phyloP scores from a whole-genome alignment of 2,329 filamentous ascomycete genomes.

The Pseudogymnoascus sp. region DNA sequence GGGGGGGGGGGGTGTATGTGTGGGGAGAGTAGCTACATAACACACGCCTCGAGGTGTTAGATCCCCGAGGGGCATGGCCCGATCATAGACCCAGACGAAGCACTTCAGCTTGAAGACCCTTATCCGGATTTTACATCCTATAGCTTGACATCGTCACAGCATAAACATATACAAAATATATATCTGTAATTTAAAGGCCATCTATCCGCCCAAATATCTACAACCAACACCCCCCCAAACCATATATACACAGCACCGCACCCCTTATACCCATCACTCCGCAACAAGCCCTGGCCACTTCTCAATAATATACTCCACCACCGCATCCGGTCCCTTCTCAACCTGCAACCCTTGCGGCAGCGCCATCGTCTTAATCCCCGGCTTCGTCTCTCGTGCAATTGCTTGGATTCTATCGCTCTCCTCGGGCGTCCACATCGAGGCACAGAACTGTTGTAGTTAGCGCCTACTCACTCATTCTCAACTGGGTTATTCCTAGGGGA shows the following conservation, averaged over 20 bases:
- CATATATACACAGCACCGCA: not conserved
- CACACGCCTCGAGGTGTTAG: not conserved
- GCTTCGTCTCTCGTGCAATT: conserved; percentile 37
- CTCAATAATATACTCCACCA: conserved; percentile 45
- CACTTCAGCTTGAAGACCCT: not conserved
- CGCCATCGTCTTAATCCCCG: conserved; percentile 43
- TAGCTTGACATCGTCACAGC: not conserved
- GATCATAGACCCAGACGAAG: not conserved
- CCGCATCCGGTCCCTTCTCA: conserved; percentile 44
- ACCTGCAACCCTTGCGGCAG: conserved; percentile 49
- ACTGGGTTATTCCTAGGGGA: not conserved
- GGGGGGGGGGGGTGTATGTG: not conserved
- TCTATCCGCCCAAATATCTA: not conserved
- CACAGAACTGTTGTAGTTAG: conserved; percentile 44
- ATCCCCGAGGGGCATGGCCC: not conserved
- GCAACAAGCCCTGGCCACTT: conserved; percentile 21
- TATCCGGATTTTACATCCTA: not conserved
- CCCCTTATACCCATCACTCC: not conserved
- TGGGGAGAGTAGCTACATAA: not conserved
- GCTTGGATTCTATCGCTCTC: conserved; percentile 39
- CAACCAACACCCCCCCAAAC: not conserved
- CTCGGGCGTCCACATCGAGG: conserved; percentile 46
- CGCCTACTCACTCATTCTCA: not conserved
- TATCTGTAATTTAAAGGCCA: not conserved
- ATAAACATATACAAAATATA: not conserved